Evolutionary conservation across 164 flowering plant species (phyloP).

Genomic region (Annona squamosa): DNA sequence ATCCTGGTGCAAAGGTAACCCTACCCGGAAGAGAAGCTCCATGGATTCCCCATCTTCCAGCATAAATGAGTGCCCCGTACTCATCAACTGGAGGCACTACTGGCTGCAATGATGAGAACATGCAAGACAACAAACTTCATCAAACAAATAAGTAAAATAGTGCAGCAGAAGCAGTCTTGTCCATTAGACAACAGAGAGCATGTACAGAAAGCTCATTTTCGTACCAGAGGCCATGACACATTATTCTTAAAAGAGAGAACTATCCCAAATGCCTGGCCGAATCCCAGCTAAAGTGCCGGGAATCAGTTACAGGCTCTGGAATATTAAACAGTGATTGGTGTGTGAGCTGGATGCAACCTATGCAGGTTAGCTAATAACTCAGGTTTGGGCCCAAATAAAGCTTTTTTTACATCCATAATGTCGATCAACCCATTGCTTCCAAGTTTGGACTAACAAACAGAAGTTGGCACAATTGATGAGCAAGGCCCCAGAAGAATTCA

Average conservation of each 20-base stretch:
- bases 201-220: too few relatives aligned
- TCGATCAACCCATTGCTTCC: too few relatives aligned
- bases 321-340: too few relatives aligned
- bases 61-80: conserved; percentile 81
- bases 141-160: background rate
- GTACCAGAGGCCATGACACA: background rate
- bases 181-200: too few relatives aligned
- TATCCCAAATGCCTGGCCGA: background rate
- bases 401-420: too few relatives aligned
- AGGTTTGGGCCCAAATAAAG: too few relatives aligned
- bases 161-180: background rate
- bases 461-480: too few relatives aligned
- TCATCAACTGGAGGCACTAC: conserved; percentile 68
- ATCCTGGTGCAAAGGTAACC: conserved; percentile 90
- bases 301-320: too few relatives aligned
- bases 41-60: conserved; percentile 91
- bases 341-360: too few relatives aligned
- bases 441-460: too few relatives aligned
- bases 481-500: too few relatives aligned
- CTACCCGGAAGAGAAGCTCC: conserved; percentile 86
- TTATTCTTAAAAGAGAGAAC: background rate
- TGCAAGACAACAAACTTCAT: conserved; percentile 5
- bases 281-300: background rate
- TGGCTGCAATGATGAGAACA: conserved; percentile 39
- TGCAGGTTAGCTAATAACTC: too few relatives aligned